Evolutionary conservation across 768 basidiomycete species (phyloP).

Genomic region (Russula sp.): DNA sequence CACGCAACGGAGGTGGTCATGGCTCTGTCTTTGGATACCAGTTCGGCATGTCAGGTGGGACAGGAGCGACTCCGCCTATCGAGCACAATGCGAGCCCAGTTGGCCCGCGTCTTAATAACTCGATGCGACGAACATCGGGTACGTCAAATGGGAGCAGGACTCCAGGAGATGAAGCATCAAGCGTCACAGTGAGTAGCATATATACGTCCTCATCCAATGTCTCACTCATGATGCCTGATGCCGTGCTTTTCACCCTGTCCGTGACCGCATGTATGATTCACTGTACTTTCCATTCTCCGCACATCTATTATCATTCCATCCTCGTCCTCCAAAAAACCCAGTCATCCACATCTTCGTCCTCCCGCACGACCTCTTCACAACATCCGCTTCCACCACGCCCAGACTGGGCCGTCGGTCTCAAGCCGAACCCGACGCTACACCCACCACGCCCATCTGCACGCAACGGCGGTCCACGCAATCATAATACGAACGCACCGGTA

Average conservation of each 20-base stretch:
- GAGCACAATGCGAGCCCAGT: constrained; percentile 38
- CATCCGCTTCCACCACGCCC: constrained; percentile 76
- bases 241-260: background rate
- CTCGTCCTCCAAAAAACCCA: constrained; percentile 19
- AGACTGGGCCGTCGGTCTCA: constrained; percentile 85
- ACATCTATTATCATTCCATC: background rate
- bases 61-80: background rate
- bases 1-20: constrained; percentile 32
- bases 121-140: constrained; percentile 41
- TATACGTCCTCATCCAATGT: background rate
- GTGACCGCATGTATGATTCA: background rate
- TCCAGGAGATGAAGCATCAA: constrained; percentile 68
- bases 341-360: constrained; percentile 80
- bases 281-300: background rate
- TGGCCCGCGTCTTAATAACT: constrained; percentile 56
- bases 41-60: constrained; percentile 25
- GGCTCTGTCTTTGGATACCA: constrained; percentile 53
- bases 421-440: constrained; percentile 64
- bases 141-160: constrained; percentile 51
- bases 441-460: constrained; percentile 34
- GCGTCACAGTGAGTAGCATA: constrained; percentile 47
- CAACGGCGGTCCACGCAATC: constrained; percentile 44
- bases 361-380: constrained; percentile 65
- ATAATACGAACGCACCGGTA: constrained; percentile 33
- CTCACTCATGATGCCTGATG: background rate